Conservation (phyloP, 2,329 filamentous ascomycete species). For the Penicillium sp. region DNA sequence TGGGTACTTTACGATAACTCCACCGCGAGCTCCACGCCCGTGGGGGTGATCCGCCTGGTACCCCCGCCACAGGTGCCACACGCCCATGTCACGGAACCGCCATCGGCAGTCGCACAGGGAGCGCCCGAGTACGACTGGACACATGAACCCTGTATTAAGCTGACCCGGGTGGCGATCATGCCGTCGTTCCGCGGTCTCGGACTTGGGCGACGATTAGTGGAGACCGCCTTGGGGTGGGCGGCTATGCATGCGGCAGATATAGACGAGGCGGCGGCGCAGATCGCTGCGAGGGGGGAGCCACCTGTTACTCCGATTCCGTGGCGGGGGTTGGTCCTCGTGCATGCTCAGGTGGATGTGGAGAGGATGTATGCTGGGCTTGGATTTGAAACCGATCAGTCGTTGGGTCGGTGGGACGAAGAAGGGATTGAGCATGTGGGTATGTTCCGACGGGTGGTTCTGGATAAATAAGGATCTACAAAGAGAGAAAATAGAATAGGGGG, state of each 20-base stretch:
- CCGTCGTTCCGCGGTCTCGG: slow-evolving; percentile 64
- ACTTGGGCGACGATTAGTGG: slow-evolving; percentile 66
- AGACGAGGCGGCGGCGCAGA: slow-evolving; percentile 24
- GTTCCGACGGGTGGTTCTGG: slow-evolving; percentile 56
- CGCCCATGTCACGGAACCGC: slow-evolving; percentile 34
- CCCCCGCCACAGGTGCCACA: slow-evolving; percentile 75
- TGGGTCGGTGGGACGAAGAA: slow-evolving; percentile 80
- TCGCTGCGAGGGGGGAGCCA: slow-evolving; percentile 46
- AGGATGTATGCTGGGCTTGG: slow-evolving; percentile 69
- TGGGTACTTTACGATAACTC: slow-evolving; percentile 78
- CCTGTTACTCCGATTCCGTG: slow-evolving; percentile 51
- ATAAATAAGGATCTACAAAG: not conserved
- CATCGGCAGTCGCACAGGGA: slow-evolving; percentile 14
- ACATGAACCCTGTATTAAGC: slow-evolving; percentile 74
- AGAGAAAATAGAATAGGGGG: not conserved
- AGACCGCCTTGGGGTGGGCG: slow-evolving; percentile 68
- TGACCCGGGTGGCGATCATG: slow-evolving; percentile 74
- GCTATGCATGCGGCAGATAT: slow-evolving; percentile 56
- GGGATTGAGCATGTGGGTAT: slow-evolving; percentile 84
- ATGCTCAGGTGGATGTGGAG: slow-evolving; percentile 70
- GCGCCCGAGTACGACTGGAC: slow-evolving; percentile 48
- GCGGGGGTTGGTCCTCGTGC: slow-evolving; percentile 73
- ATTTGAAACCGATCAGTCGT: slow-evolving; percentile 68
- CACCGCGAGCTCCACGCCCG: slow-evolving; percentile 50
- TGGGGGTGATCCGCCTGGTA: slow-evolving; percentile 76